phyloP scores from a whole-genome alignment of 768 basidiomycete species.

The Tricholoma sp. region DNA sequence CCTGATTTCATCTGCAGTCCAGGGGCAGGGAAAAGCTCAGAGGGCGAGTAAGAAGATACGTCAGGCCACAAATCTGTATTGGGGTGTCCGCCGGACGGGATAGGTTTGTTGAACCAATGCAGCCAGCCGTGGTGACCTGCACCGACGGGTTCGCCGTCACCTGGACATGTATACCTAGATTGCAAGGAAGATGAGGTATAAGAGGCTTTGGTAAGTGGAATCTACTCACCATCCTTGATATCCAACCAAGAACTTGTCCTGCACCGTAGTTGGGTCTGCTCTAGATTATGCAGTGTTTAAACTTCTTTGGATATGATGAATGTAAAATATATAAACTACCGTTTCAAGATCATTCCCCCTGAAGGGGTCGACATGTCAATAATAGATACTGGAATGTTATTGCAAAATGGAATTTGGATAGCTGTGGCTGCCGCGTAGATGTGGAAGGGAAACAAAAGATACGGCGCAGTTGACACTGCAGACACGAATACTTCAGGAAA shows the following conservation, averaged over 20 bases:
- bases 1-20: conserved; percentile 56
- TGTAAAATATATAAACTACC: conserved; percentile 24
- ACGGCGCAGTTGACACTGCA: too few species aligned
- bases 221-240: conserved; percentile 77
- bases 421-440: background rate
- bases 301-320: background rate
- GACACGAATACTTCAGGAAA: too few species aligned
- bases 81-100: conserved; percentile 63
- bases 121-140: conserved; percentile 83
- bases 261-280: conserved; percentile 70
- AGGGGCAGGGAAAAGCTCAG: conserved; percentile 65
- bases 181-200: background rate
- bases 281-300: conserved; percentile 20
- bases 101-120: conserved; percentile 74
- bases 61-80: conserved; percentile 82
- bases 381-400: background rate
- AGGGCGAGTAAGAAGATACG: conserved; percentile 59
- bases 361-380: conserved; percentile 12
- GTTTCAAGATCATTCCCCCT: conserved; percentile 30
- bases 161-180: conserved; percentile 64
- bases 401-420: background rate
- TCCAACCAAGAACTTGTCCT: conserved; percentile 79
- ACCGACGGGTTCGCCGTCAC: conserved; percentile 62
- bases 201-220: background rate
- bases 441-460: too few species aligned